These are phyloP conservation scores for Rhodotorula paludigena DNA, from an alignment of 768 basidiomycete species.

Conservation along the genomic window DNA sequence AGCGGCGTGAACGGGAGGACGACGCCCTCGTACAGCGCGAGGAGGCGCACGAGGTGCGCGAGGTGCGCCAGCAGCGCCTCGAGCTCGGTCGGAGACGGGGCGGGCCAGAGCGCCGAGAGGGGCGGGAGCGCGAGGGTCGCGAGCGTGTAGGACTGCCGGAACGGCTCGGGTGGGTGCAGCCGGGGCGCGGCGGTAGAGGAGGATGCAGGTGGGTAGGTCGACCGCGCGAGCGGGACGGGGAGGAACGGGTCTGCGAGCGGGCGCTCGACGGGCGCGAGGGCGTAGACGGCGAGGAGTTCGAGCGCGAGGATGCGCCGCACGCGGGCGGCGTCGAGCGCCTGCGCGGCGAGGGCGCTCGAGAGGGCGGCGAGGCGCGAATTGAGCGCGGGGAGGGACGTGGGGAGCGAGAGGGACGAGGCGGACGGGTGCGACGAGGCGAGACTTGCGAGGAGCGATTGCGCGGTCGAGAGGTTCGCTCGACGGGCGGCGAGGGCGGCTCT, in stretches of 20 bases:
- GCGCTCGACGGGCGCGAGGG: slow-evolving; percentile 4
- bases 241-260: slow-evolving; percentile 19
- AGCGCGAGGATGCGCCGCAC: slow-evolving; percentile 13
- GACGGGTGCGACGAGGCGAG: background rate
- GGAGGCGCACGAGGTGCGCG: slow-evolving; percentile 8
- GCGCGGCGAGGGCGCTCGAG: background rate
- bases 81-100: background rate
- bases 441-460: slow-evolving; percentile 17
- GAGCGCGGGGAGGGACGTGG: slow-evolving; percentile 1
- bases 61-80: slow-evolving; percentile 26
- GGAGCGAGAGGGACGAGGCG: background rate
- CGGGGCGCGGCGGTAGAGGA: background rate
- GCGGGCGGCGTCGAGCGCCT: background rate
- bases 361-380: background rate
- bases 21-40: slow-evolving; percentile 27
- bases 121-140: slow-evolving; percentile 15
- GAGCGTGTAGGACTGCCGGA: slow-evolving; percentile 9
- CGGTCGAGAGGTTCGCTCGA: slow-evolving; percentile 21
- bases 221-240: background rate
- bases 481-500: slow-evolving; percentile 4
- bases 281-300: slow-evolving; percentile 23
- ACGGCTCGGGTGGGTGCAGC: background rate
- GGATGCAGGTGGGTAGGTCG: background rate
- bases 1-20: slow-evolving; percentile 18
- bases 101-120: slow-evolving; percentile 8